Evolutionary conservation across 2,329 filamentous ascomycete species (phyloP).

Genomic region (Nigrograna mackinnonii): DNA sequence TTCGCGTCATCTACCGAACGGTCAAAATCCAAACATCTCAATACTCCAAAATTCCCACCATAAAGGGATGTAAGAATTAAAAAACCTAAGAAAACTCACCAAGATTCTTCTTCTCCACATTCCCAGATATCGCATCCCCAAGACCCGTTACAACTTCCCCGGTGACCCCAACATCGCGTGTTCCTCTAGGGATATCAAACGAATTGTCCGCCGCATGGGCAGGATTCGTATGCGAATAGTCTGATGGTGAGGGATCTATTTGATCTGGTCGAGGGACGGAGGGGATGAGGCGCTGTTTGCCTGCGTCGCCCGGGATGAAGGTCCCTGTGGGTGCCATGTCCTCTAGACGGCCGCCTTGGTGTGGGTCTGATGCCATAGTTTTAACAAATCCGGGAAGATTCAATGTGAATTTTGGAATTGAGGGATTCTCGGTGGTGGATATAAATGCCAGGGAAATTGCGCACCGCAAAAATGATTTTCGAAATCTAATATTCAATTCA

Average conservation of each 20-base stretch:
- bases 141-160: constrained; percentile 39
- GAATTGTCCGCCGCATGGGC: constrained; percentile 53
- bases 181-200: constrained; percentile 48
- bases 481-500: no score
- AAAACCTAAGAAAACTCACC: constrained; percentile 6
- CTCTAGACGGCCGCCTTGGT: constrained; percentile 37
- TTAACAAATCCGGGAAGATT: constrained; percentile 3
- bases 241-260: constrained; percentile 25
- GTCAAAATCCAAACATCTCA: not conserved
- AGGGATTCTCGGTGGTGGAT: no score
- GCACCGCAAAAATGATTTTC: no score
- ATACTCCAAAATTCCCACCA: not conserved
- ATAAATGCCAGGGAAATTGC: no score
- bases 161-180: constrained; percentile 34
- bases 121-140: constrained; percentile 32
- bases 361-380: constrained; percentile 25
- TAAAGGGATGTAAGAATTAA: no score
- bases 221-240: constrained; percentile 38
- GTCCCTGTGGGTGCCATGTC: constrained; percentile 42
- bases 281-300: constrained; percentile 49
- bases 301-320: constrained; percentile 51
- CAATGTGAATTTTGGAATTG: not conserved
- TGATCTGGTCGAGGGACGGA: constrained; percentile 55
- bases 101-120: constrained; percentile 36
- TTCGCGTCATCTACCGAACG: constrained; percentile 16